Evolutionary conservation across 2,329 filamentous ascomycete genomes (phyloP), one percentile per base, ranked within the genome.

Genomic region (Shiraia sp.): DNA sequence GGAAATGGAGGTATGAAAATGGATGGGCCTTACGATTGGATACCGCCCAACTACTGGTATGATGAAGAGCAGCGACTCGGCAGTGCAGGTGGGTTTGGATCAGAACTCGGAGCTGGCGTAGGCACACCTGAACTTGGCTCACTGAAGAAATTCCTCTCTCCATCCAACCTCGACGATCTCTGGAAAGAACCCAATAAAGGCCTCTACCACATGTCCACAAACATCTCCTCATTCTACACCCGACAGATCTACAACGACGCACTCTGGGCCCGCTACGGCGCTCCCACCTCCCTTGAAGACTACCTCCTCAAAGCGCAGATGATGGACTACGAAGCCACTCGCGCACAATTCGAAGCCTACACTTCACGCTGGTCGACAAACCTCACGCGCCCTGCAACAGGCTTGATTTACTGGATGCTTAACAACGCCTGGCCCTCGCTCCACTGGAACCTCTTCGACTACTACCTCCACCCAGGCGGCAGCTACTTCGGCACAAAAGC

Each of bases 341-440:
- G 81, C 2, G 72, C 80, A 0, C 70, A 84, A 50, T 82, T 80
- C 40, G 82, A 86, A 55, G 80, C 68, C 0, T 85, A 77, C 53
- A 69, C 75, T 0, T 68, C 76, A 2, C 68, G 72, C 0, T 82
- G 80, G 74, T 78, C 59, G 45, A 72, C 72, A 1, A 45, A 71
- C 70, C 8, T 32, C 1, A 59, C 67, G 1, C 68, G 77, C 3
- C 78, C 80, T 0, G 80, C 81, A 0, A 85, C 81, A 0, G 82
- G 82, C 0, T 34, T 80, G 33, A 77, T 86, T 12, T 86, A 86
- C 66, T 86, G 82, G 82, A 85, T 86, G 82, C 61, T 85, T 38
- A 84, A 83, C 50, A 77, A 77, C 32, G 82, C 82, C 0, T 86
- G 82, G 81, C 82, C 83, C 0, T 79, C 75, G 40, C 66, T 86